Evolutionary conservation across 176 grass and related monocot genomes (phyloP).

Genomic region (Carex myosuroides): DNA sequence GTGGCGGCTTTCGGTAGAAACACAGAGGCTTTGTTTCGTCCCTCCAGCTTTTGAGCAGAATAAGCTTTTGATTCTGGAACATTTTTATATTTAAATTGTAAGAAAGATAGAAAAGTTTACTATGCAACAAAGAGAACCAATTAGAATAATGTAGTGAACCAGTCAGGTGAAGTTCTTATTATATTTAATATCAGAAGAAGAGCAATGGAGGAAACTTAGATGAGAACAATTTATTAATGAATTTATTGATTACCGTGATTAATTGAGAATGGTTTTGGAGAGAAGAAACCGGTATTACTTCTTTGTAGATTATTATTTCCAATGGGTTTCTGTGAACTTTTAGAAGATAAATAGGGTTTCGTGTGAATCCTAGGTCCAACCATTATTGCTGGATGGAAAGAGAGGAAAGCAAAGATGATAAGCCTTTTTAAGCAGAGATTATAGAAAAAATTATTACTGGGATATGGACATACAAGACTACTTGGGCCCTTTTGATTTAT

Average conservation of each 20-base stretch:
- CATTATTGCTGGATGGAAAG: neutral
- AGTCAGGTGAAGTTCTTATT: neutral
- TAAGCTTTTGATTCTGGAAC: neutral
- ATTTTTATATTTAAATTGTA: neutral
- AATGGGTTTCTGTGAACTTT: neutral
- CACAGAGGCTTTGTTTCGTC: neutral
- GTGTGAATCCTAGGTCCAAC: neutral
- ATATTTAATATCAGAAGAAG: neutral
- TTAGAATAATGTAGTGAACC: neutral
- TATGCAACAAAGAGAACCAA: neutral
- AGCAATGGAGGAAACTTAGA: neutral
- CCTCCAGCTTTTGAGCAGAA: neutral
- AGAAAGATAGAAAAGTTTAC: neutral
- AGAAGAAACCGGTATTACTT: neutral
- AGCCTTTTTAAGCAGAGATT: neutral
- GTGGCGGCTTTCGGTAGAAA: conserved; percentile 10
- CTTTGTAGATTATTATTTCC: neutral
- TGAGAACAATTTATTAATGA: neutral
- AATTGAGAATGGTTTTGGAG: neutral
- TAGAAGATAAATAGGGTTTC: neutral
- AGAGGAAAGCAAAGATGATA: neutral
- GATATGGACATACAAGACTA: neutral
- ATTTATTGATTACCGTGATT: neutral
- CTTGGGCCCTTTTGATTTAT: neutral
- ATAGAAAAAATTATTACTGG: neutral